Percentiles rank a stretch among this genome's conserved stretches.
Conservation (phyloP, 2,329 filamentous ascomycete species). For the Mycosphaerella arachidis region DNA sequence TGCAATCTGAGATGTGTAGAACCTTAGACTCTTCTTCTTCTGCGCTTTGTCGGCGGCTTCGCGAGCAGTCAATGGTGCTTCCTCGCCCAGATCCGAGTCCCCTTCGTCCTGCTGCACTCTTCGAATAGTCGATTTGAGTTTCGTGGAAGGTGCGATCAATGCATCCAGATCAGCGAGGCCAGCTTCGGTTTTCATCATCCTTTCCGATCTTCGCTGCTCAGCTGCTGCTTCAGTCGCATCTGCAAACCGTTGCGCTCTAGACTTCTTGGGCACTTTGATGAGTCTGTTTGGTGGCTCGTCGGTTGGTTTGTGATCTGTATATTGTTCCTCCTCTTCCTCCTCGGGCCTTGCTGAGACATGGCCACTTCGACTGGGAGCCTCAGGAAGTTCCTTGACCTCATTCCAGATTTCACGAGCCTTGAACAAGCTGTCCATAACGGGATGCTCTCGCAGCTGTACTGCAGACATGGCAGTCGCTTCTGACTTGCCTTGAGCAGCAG, state of each 20-base stretch:
- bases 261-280: constrained; percentile 38
- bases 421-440: constrained; percentile 80
- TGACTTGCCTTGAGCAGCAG: constrained; percentile 54
- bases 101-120: constrained; percentile 45
- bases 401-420: constrained; percentile 78
- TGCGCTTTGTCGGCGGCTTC: constrained; percentile 81
- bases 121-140: constrained; percentile 10
- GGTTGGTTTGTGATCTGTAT: no score
- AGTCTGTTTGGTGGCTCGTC: neutral
- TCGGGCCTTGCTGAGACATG: no score
- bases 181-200: constrained; percentile 57
- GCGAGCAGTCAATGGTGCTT: constrained; percentile 69
- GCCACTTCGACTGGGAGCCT: constrained; percentile 6
- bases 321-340: no score
- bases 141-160: constrained; percentile 46
- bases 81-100: constrained; percentile 90
- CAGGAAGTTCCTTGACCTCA: constrained; percentile 59
- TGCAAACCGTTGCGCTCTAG: constrained; percentile 47
- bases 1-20: constrained; percentile 96
- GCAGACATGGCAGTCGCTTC: constrained; percentile 61
- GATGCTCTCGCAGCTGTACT: constrained; percentile 78
- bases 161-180: constrained; percentile 68
- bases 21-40: constrained; percentile 87
- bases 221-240: constrained; percentile 52
- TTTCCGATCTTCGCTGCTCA: constrained; percentile 51